Evolutionary conservation across 2,329 filamentous ascomycete genomes (phyloP).

Genomic region (Colletotrichum higginsianum): DNA sequence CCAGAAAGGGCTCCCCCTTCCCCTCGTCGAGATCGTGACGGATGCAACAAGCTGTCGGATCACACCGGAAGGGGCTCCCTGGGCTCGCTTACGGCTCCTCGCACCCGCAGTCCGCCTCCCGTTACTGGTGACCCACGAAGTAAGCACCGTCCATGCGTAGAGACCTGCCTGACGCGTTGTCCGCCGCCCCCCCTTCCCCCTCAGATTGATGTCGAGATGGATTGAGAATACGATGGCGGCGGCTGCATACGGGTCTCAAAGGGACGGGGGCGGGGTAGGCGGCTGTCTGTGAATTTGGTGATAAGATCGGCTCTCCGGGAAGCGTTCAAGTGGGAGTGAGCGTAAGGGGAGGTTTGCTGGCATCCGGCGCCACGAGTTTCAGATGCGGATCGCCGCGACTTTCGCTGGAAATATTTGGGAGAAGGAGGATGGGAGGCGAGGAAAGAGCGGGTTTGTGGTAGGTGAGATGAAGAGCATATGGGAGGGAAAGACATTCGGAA

Average conservation of each 20-base stretch:
- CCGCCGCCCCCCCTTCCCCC: not conserved
- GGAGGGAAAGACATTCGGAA: too few relatives aligned
- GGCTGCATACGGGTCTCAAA: too few relatives aligned
- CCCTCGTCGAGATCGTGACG: conserved; percentile 21
- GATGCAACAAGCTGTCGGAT: conserved; percentile 4
- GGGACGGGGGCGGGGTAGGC: too few relatives aligned
- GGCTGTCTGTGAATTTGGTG: not conserved
- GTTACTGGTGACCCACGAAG: not conserved
- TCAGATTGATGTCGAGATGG: too few relatives aligned
- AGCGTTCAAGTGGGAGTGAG: not conserved
- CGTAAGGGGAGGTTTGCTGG: not conserved
- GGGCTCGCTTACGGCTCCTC: not conserved
- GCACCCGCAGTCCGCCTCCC: not conserved
- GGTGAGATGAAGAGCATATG: too few relatives aligned
- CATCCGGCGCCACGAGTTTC: conserved; percentile 27
- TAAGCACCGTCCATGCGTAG: not conserved
- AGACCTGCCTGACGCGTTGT: too few relatives aligned
- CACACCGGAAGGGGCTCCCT: not conserved
- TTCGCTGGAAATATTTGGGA: not conserved
- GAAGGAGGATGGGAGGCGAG: not conserved
- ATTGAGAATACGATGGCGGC: too few relatives aligned
- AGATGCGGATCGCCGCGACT: conserved; percentile 24
- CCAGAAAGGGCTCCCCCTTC: not conserved
- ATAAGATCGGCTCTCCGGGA: not conserved
- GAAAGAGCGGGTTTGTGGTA: too few relatives aligned